These are phyloP conservation scores for Zymoseptoria pseudotritici DNA, from an alignment of 2,329 filamentous ascomycete genomes.

Conservation along the genomic window DNA sequence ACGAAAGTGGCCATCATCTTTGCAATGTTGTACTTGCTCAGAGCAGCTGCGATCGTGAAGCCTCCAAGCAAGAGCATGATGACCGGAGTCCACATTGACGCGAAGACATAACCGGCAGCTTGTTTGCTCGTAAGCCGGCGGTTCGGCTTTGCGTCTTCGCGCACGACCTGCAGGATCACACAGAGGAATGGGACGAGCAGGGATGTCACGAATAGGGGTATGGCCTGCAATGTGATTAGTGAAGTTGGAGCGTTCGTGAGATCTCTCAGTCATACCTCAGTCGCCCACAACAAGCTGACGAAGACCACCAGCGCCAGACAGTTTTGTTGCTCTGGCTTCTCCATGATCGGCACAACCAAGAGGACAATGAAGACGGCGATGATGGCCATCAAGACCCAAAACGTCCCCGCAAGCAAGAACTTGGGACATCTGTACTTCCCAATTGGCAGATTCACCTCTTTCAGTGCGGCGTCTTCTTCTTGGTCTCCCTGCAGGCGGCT, in stretches of 20 bases:
- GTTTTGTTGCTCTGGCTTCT: slow-evolving; percentile 85
- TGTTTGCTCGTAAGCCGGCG: slow-evolving; percentile 68
- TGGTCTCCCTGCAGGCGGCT: slow-evolving; percentile 81
- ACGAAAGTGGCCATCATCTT: slow-evolving; percentile 96
- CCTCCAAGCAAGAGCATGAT: slow-evolving; percentile 97
- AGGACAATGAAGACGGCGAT: slow-evolving; percentile 67
- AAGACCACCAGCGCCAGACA: slow-evolving; percentile 90
- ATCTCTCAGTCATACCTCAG: slow-evolving; percentile 55
- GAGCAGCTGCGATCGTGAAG: slow-evolving; percentile 87
- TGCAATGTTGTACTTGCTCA: slow-evolving; percentile 96
- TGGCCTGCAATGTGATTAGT: slow-evolving; percentile 54
- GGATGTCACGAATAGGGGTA: slow-evolving; percentile 94
- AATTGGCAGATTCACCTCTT: slow-evolving; percentile 69
- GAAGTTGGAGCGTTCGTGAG: background rate
- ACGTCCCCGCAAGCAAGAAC: slow-evolving; percentile 78
- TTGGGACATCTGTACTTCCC: slow-evolving; percentile 67
- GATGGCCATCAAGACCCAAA: slow-evolving; percentile 66
- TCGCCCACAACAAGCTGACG: slow-evolving; percentile 92
- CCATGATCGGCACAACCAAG: slow-evolving; percentile 72
- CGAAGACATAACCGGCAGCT: slow-evolving; percentile 77
- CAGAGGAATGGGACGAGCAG: slow-evolving; percentile 88
- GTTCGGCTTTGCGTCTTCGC: slow-evolving; percentile 64
- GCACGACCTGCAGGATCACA: slow-evolving; percentile 77
- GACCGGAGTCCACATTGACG: slow-evolving; percentile 97
- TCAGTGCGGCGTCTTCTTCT: slow-evolving; percentile 51